Evolutionary conservation across 2,329 filamentous ascomycete genomes (phyloP).

Genomic region (Ilyonectria destructans): DNA sequence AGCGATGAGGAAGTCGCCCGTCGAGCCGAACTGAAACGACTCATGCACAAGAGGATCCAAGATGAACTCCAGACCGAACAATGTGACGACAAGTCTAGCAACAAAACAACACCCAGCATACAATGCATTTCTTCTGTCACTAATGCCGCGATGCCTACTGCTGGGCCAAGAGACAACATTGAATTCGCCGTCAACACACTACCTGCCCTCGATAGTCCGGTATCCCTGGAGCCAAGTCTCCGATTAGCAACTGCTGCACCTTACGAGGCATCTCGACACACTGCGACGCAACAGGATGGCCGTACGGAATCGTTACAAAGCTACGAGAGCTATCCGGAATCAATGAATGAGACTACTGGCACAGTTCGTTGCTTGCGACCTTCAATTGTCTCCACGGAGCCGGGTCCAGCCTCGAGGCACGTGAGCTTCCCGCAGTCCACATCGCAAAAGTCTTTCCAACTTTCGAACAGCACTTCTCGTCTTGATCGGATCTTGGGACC

Average conservation of each 20-base stretch:
- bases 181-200: constrained; percentile 58
- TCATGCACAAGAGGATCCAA: constrained; percentile 72
- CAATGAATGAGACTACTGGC: constrained; percentile 15
- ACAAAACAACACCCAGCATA: constrained; percentile 47
- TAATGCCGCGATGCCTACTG: constrained; percentile 51
- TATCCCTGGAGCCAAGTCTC: constrained; percentile 14
- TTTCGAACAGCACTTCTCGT: constrained; percentile 38
- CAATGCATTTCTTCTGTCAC: constrained; percentile 47
- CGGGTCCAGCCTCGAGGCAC: constrained; percentile 8
- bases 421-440: constrained; percentile 26
- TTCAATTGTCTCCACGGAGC: constrained; percentile 10
- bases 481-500: constrained; percentile 44
- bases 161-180: constrained; percentile 66
- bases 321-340: background rate
- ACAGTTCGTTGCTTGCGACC: constrained; percentile 21
- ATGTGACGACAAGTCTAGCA: constrained; percentile 54
- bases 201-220: constrained; percentile 15
- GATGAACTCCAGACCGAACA: constrained; percentile 69
- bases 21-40: constrained; percentile 69
- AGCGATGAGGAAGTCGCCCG: constrained; percentile 70
- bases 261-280: background rate
- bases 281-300: background rate
- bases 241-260: constrained; percentile 13
- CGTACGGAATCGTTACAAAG: background rate
- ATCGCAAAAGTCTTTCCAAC: constrained; percentile 38